Percentiles rank a stretch among this genome's conserved stretches.
Evolutionary conservation across 495 filamentous ascomycete genomes (phyloP).

Genomic region (Penicillium angulare): DNA sequence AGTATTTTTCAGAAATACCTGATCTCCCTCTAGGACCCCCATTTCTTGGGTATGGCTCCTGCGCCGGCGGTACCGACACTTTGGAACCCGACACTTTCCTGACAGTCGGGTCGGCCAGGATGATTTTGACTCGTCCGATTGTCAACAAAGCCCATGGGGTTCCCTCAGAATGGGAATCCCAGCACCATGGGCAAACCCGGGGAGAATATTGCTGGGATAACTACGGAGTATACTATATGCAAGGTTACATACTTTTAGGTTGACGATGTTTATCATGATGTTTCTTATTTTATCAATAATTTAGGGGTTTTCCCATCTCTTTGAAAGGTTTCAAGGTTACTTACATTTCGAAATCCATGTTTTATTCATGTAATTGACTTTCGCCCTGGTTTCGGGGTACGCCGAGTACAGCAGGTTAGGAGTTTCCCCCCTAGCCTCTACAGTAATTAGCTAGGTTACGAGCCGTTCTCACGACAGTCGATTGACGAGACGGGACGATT

Average conservation of each 20-base stretch:
- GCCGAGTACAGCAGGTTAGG: slow-evolving; percentile 4
- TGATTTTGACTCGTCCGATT: slow-evolving; percentile 20
- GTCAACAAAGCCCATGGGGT: slow-evolving; percentile 11
- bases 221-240: background rate
- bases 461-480: too few species aligned
- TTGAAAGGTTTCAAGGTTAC: too few species aligned
- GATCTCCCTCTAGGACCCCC: background rate
- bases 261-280: background rate
- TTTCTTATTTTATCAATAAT: background rate
- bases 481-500: too few species aligned
- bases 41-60: slow-evolving; percentile 6
- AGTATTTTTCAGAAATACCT: background rate
- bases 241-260: slow-evolving; percentile 13
- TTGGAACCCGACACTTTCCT: slow-evolving; percentile 27
- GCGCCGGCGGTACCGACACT: slow-evolving; percentile 24
- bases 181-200: slow-evolving; percentile 14
- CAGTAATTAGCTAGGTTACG: too few species aligned
- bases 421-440: background rate
- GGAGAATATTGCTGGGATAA: slow-evolving; percentile 6
- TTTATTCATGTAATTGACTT: background rate
- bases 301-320: background rate
- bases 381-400: slow-evolving; percentile 10
- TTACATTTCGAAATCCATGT: too few species aligned
- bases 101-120: slow-evolving; percentile 21
- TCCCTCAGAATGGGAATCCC: slow-evolving; percentile 20